phyloP scores from a whole-genome alignment of 2,329 filamentous ascomycete species.

The Ramularia endophylla region DNA sequence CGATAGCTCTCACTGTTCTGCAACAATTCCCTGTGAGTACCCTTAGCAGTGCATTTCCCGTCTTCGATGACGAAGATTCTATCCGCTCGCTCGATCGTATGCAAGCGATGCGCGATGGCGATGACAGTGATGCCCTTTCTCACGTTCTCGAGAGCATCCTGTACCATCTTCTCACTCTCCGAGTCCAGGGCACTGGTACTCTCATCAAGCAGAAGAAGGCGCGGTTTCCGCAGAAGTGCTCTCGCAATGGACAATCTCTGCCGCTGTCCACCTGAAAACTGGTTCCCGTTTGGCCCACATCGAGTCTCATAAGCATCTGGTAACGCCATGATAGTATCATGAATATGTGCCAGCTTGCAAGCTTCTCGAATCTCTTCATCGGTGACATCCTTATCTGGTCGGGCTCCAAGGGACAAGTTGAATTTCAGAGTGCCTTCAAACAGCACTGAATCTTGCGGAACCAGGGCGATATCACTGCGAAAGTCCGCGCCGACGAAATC shows the following conservation, averaged over 20 bases:
- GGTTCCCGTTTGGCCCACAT: slow-evolving; percentile 36
- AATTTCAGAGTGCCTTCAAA: slow-evolving; percentile 41
- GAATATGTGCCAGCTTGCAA: slow-evolving; percentile 63
- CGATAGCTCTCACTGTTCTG: slow-evolving; percentile 16
- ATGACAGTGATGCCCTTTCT: slow-evolving; percentile 42
- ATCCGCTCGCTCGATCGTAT: slow-evolving; percentile 52
- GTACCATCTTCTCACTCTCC: slow-evolving; percentile 37
- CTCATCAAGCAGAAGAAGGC: slow-evolving; percentile 38
- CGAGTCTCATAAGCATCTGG: slow-evolving; percentile 60
- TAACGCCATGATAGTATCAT: slow-evolving; percentile 58
- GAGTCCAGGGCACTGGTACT: slow-evolving; percentile 39
- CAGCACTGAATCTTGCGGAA: slow-evolving; percentile 44
- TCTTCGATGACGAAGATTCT: slow-evolving; percentile 47
- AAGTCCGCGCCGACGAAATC: slow-evolving; percentile 35
- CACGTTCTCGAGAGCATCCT: slow-evolving; percentile 35
- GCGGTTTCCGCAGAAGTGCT: slow-evolving; percentile 38
- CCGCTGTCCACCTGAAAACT: slow-evolving; percentile 39
- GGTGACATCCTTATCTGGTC: slow-evolving; percentile 50
- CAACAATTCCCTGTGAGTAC: slow-evolving; percentile 40
- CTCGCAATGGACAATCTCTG: slow-evolving; percentile 40
- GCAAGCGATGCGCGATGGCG: slow-evolving; percentile 51
- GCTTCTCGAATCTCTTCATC: slow-evolving; percentile 60
- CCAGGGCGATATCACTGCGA: slow-evolving; percentile 39
- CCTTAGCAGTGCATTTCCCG: slow-evolving; percentile 44
- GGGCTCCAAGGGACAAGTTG: slow-evolving; percentile 37